Percentiles rank a stretch among this genome's conserved stretches.
These are phyloP conservation scores for Hylodesmum podocarpum DNA, from an alignment of 306 rosid species.

Conservation along the genomic window DNA sequence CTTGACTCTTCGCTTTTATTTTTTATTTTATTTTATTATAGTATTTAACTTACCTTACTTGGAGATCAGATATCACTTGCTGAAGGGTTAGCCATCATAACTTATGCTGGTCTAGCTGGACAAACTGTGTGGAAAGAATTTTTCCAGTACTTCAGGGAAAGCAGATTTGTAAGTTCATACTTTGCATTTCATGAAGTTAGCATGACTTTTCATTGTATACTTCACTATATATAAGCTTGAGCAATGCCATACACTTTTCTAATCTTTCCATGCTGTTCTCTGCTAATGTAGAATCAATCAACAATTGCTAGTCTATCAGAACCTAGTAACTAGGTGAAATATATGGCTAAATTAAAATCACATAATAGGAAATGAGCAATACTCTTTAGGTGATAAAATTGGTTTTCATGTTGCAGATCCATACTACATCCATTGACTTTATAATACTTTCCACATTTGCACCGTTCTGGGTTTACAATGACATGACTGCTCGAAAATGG, in stretches of 20 bases:
- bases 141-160: conserved; percentile 74
- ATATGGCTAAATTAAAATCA: not conserved
- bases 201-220: not conserved
- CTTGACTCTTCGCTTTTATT: conserved; percentile 11
- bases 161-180: conserved; percentile 83
- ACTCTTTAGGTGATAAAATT: not conserved
- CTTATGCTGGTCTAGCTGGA: conserved; percentile 67
- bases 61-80: conserved; percentile 67
- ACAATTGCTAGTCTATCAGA: conserved; percentile 2
- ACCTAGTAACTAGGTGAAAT: conserved; percentile 11
- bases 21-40: not conserved
- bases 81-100: conserved; percentile 64
- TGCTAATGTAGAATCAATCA: conserved; percentile 8
- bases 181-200: not conserved
- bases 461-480: conserved; percentile 97
- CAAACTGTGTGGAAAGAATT: conserved; percentile 74
- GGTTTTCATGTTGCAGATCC: conserved; percentile 61
- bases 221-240: not conserved
- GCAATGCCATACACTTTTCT: not conserved
- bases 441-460: conserved; percentile 82
- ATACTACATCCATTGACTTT: conserved; percentile 73
- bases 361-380: not conserved
- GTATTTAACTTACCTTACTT: conserved; percentile 39
- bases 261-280: conserved; percentile 2
- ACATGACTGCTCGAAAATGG: conserved; percentile 90